Evolutionary conservation across 129 eudicot species (phyloP), one percentile per base, ranked within the genome.

Genomic region (Pseudognaphalium luteoalbum): DNA sequence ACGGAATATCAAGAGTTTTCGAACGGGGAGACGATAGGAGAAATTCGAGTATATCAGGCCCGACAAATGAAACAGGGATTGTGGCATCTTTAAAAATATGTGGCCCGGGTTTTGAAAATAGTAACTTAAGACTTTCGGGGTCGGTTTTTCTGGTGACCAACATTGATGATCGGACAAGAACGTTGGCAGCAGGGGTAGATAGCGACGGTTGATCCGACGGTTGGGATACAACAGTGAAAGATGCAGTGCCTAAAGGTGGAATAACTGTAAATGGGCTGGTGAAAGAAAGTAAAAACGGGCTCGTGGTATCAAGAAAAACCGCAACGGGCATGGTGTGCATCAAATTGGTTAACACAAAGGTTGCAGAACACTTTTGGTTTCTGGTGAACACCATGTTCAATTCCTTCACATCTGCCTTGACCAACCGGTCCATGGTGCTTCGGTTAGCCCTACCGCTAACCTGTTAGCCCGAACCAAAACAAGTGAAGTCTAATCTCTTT

Each of bases 251-350:
- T 61, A 90, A 88, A 61, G 96, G 96, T 2, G 91, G 86, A 56
- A 90, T 78, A 64, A 88, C 77, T 11, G 76, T 73, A 51, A 82
- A 68, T 22, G 87, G 75, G 1, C 68, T 79, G 11, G 85, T 3
- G 59, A 88, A 61, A 20, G 89, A 77, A 57, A 88, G 59, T 22
- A 71, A 54, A 72, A 83, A 77, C 9, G 93, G 85, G 70, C 84
- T 82, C 35, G 96, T 82, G 33, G 91, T 75, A 6, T 91, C 78
- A 42, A 90, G 83, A 16, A 88, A 88, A 74, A 90, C 81, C 6
- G 88, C 91, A 0, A 90, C 96, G 2, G 88, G 54, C 88, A 90
- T 86, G 78, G 96, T 90, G 84, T 90, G 96, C 96, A 90, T 90
- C 44, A 90, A 78, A 51, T 90, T 90, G 66, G 89, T 80, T 50